Evolutionary conservation across 257 asterid genomes (phyloP), one percentile per base, ranked within the genome.

Genomic region (Thymus quinquecostatus): DNA sequence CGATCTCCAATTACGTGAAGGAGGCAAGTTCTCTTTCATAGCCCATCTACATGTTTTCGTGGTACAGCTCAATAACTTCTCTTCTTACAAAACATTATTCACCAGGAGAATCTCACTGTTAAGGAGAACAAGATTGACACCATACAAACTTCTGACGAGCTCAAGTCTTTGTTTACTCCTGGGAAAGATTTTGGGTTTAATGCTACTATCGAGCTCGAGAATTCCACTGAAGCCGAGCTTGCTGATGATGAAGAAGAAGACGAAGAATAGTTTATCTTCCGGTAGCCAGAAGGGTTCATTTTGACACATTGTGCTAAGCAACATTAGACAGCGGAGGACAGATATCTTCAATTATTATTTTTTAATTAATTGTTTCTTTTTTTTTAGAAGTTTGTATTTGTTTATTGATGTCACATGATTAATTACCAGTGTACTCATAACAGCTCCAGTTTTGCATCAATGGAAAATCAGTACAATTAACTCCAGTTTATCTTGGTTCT

Each of bases 161-260:
- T 92, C 33, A 84, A 81, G 53, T 75, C 85, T 4, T 54, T 69
- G 1, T 92, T 92, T 71, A 14, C 61, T 43, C 94, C 92, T 0
- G 98, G 98, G 69, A 78, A 83, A 55, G 85, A 71, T 53, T 92
- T 92, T 68, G 95, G 97, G 54, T 89, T 92, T 78, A 86, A 76
- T 56, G 98, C 98, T 49, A 85, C 73, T 7, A 70, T 92, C 29
- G 89, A 88, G 81, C 86, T 88, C 54, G 89, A 85, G 77, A 79
- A 66, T 67, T 40, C 85, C 9, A 55, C 76, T 41, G 43, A 85
- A 77, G 58, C 41, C 75, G 67, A 66, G 64, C 54, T 33, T 34
- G 64, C 57, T 29, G 80, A 47, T 21, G 53, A 60, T 1, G 49
- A 44, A 8, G 66, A 51, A 34, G 80, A 38, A 11, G 53, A 60